phyloP scores from a whole-genome alignment of 2,329 filamentous ascomycete genomes.

The Sarocladium strictum region DNA sequence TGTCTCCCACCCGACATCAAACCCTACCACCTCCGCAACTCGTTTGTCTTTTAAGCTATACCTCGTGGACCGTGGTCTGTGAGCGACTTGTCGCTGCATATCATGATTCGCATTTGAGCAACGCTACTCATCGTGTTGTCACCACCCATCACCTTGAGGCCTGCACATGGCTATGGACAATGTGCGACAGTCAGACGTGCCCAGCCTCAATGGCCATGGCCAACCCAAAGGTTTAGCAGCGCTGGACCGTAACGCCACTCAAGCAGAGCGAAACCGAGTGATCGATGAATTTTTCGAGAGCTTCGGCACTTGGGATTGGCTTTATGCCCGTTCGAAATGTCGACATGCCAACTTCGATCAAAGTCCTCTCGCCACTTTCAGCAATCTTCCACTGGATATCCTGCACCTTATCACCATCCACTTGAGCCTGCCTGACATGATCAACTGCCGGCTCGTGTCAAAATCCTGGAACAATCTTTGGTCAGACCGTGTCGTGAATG shows the following conservation, averaged over 20 bases:
- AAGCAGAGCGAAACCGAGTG: not conserved
- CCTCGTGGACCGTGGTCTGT: too few relatives aligned
- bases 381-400: not conserved
- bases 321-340: not conserved
- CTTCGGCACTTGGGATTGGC: not conserved
- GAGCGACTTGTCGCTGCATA: too few relatives aligned
- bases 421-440: not conserved
- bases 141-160: too few relatives aligned
- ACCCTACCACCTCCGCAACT: too few relatives aligned
- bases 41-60: too few relatives aligned
- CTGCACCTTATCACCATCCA: not conserved
- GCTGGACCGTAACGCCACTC: not conserved
- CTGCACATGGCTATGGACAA: too few relatives aligned
- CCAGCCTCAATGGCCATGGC: not conserved
- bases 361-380: not conserved
- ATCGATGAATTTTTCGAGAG: constrained; percentile 3
- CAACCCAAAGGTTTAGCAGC: not conserved
- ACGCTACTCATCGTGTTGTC: too few relatives aligned
- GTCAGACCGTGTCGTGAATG: not conserved
- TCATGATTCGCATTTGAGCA: too few relatives aligned
- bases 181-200: too few relatives aligned
- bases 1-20: too few relatives aligned
- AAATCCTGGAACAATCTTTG: not conserved
- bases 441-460: not conserved
- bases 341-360: not conserved